Base-by-base conservation (phyloP, 306 rosid species). In the Trifolium repens region DNA sequence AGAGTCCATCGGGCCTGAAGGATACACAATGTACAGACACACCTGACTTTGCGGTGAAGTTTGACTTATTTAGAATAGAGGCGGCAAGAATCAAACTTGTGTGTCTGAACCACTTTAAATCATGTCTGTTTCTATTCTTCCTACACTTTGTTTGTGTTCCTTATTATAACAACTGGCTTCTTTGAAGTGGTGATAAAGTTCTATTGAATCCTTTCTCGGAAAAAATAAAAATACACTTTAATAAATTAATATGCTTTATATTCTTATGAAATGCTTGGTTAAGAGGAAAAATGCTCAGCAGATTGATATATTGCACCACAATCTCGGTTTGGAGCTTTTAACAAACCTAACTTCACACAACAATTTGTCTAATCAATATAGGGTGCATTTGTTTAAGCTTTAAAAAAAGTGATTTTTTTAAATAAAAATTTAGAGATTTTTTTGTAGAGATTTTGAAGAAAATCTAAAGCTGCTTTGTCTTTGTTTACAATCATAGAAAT, bases 21-120 rank as follows among this genome's bases (percentile, higher is more conserved):
- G 54, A 52, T 39, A 26, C 73, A 22, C 58, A 13, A 58, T 34
- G 39, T 19, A 44, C 58, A 26, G 5, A 1, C 34, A 40, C 44
- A 43, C 14, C 55, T 26, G 7, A 60, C 44, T 43, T 49, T 63
- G 46, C 12, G 37, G 17, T 32, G 34, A 62, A 61, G 42, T 61
- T 74, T 44, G 54, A 30, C 27, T 49, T 40, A 34, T 47, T 69
- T 47, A 69, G 73, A 50, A 49, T 15, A 16, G 44, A 13, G 61
- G n/a, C 15, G 16, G 30, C 12, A 32, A 47, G 71, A 49, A 49
- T 47, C 52, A 49, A 32, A 62, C 71, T 61, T 15, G 49, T 49
- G 52, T 64, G 63, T 13, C 42, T 30, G 74, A 43, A 11, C 74
- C 60, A 44, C 49, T 57, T 54, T n/a, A 27, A 76, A 27, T 55